Conservation (phyloP, 2,329 filamentous ascomycete species). For the Trichoderma lentiforme region DNA sequence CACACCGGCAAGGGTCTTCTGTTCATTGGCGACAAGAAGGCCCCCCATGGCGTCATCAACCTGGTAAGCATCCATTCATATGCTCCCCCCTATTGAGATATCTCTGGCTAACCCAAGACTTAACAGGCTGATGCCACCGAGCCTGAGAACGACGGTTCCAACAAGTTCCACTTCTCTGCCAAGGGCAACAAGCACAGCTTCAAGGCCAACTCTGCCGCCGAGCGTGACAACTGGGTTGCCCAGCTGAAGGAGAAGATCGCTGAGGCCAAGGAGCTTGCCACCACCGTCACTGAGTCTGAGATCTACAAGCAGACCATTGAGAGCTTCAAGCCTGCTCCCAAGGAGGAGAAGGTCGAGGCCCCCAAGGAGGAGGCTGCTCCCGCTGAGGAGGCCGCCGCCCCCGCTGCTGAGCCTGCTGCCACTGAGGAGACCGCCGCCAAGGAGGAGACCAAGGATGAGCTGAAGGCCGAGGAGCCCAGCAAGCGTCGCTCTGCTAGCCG, state of each 20-base stretch:
- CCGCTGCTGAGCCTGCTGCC: constrained; percentile 36
- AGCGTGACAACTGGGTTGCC: constrained; percentile 90
- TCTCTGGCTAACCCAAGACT: not conserved
- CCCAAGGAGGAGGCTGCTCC: constrained; percentile 24
- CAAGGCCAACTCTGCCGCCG: constrained; percentile 69
- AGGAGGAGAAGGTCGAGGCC: constrained; percentile 32
- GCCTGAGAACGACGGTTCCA: constrained; percentile 68
- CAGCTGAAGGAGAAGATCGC: constrained; percentile 78
- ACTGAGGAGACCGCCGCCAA: constrained; percentile 36
- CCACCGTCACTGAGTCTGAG: constrained; percentile 72
- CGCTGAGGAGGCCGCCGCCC: constrained; percentile 32
- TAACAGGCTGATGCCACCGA: constrained; percentile 60
- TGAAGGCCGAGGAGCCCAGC: constrained; percentile 51
- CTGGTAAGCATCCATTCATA: constrained; percentile 56
- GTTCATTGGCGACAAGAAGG: constrained; percentile 83
- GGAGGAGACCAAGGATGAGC: constrained; percentile 44
- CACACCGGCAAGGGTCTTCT: constrained; percentile 94
- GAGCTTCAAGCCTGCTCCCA: constrained; percentile 54
- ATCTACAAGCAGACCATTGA: constrained; percentile 84
- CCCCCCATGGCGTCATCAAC: constrained; percentile 78
- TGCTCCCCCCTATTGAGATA: not conserved
- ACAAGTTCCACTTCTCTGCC: constrained; percentile 82
- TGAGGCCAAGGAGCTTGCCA: constrained; percentile 78
- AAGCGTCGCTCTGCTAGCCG: constrained; percentile 61
- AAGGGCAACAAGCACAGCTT: constrained; percentile 91